Evolutionary conservation across 805 yeast species (phyloP), one percentile per base, ranked within the genome.

Genomic region (Ogataea sp.): DNA sequence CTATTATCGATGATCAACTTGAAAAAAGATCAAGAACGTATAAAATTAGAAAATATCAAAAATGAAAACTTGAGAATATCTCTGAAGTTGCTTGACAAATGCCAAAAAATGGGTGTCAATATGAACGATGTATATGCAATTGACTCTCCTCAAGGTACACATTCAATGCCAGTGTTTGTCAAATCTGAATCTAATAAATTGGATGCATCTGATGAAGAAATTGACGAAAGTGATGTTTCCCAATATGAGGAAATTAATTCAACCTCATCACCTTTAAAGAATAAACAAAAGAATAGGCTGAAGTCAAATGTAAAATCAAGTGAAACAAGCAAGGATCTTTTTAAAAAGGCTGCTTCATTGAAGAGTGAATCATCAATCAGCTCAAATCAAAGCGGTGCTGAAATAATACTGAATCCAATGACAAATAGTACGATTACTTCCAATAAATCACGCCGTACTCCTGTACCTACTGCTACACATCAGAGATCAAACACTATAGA

Each of bases 21-120:
- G 27, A 61, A 61, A 46, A 55, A 57, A 2, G 73, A 68, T 42
- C 70, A 70, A 46, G 75, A 69, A 40, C 58, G 55, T 39, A 61
- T 71, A 4, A 59, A 52, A 40, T 70, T 62, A 38, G 71, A 68
- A 39, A 49, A 58, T 28, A 40, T 58, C 25, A 61, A 59, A 38
- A 47, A 52, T 27, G 62, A 61, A 27, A 61, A 56, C 39, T 57
- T 64, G 21, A 40, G 48, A 6, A 48, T 60, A 5, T 55, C 68
- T 2, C 36, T 70, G 10, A 68, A 68, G 32, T 47, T 70, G 11
- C 44, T 71, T 27, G 57, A 45, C n/a, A 23, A 24, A 33, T 24
- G 29, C 24, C 20, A 23, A 11, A 5, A n/a, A 3, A 23, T 33
- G 11, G 21, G 20, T 15, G 2, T 33, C 3, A 33, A 33, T 9